Evolutionary conservation across 441 rosid genomes (phyloP).

Genomic region (Iberis amara): DNA sequence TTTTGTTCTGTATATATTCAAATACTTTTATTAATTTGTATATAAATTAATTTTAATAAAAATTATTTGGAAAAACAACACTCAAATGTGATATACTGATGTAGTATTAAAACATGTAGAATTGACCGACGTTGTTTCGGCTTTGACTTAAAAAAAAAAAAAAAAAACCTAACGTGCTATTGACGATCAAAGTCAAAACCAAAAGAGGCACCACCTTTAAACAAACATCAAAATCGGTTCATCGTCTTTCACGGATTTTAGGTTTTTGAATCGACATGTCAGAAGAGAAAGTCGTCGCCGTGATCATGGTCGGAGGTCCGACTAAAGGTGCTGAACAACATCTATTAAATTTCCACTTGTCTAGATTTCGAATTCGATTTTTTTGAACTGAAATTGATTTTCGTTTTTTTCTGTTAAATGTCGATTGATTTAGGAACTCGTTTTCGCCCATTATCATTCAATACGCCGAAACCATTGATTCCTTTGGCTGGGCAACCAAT

Average conservation of each 20-base stretch:
- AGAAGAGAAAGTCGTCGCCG: conserved; percentile 67
- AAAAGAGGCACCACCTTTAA: conserved; percentile 16
- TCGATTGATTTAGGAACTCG: conserved; percentile 53
- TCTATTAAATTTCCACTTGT: neutral
- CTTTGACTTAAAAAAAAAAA: no score
- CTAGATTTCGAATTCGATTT: conserved; percentile 10
- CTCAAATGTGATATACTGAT: no score
- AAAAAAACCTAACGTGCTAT: no score
- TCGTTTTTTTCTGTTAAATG: conserved; percentile 4
- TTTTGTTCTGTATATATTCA: no score
- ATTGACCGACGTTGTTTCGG: no score
- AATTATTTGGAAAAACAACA: no score
- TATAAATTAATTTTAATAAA: no score
- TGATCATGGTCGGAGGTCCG: conserved; percentile 94
- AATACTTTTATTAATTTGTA: no score
- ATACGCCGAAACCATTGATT: conserved; percentile 72
- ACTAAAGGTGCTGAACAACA: conserved; percentile 84
- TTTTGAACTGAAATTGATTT: no score
- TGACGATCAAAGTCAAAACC: no score
- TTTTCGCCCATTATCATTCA: conserved; percentile 78
- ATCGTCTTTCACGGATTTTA: neutral
- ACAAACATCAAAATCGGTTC: conserved; percentile 2
- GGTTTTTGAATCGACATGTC: conserved; percentile 27
- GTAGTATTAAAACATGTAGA: no score
- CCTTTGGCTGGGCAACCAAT: conserved; percentile 91